Percentiles rank a stretch among this genome's conserved stretches.
Evolutionary conservation across 2,329 filamentous ascomycete species (phyloP).

Genomic region (Zasmidium angulare): DNA sequence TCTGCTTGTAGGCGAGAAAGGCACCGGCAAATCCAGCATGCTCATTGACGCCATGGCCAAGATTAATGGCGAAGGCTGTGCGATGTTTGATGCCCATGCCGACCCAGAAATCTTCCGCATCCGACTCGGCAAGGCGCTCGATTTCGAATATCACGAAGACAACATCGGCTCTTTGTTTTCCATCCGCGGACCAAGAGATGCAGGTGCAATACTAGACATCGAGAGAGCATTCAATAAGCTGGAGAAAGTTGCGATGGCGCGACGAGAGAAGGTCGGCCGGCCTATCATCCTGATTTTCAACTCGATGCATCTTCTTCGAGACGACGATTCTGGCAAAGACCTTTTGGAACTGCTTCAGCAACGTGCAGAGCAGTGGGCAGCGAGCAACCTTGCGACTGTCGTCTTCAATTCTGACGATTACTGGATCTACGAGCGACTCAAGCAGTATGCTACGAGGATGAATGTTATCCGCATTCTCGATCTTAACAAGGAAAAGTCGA

Average conservation of each 20-base stretch:
- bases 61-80: constrained; percentile 80
- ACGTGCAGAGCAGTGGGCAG: constrained; percentile 93
- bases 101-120: constrained; percentile 95
- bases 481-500: constrained; percentile 73
- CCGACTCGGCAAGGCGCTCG: constrained; percentile 85
- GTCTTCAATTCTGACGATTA: constrained; percentile 97
- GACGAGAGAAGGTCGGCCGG: constrained; percentile 60
- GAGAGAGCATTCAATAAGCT: constrained; percentile 97
- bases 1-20: constrained; percentile 90
- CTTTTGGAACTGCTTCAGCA: constrained; percentile 93
- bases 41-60: constrained; percentile 93
- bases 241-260: constrained; percentile 84
- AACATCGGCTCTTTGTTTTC: constrained; percentile 96
- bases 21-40: constrained; percentile 96
- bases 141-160: constrained; percentile 97
- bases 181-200: constrained; percentile 87
- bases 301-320: constrained; percentile 83
- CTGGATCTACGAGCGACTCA: constrained; percentile 95
- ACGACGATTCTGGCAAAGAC: constrained; percentile 90
- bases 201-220: constrained; percentile 88
- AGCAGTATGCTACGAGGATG: constrained; percentile 90
- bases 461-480: constrained; percentile 86
- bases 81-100: constrained; percentile 95
- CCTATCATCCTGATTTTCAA: constrained; percentile 94
- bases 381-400: constrained; percentile 83